These are phyloP conservation scores for Aspergillus fumigatiaffinis DNA, from an alignment of 2,329 filamentous ascomycete genomes.

Conservation along the genomic window DNA sequence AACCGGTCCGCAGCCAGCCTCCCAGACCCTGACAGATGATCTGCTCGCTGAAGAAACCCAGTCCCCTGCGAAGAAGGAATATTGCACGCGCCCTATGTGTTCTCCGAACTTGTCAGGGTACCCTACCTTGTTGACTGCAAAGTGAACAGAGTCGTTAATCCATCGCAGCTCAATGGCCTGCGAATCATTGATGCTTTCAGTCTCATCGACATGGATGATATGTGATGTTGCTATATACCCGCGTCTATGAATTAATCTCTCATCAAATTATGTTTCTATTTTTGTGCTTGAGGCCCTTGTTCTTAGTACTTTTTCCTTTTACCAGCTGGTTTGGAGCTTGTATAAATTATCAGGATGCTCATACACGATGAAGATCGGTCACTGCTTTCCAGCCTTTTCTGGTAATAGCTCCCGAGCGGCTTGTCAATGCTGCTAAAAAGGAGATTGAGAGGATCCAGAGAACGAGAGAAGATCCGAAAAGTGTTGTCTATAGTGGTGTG, in stretches of 20 bases:
- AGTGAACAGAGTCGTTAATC: no score
- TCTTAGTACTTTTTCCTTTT: constrained; percentile 9
- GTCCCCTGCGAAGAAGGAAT: not conserved
- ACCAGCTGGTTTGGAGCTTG: constrained; percentile 1
- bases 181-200: not conserved
- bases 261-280: constrained; percentile 6
- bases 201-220: constrained; percentile 6
- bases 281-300: constrained; percentile 1
- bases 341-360: not conserved
- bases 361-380: not conserved
- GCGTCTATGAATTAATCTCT: constrained; percentile 4
- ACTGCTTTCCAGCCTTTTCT: not conserved
- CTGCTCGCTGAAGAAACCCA: not conserved
- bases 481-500: not conserved
- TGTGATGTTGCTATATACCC: constrained; percentile 21
- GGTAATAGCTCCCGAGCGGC: not conserved
- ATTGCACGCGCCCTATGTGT: not conserved
- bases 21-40: not conserved
- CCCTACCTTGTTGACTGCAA: not conserved
- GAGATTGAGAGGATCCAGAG: not conserved
- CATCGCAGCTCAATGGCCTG: no score
- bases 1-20: not conserved
- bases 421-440: not conserved
- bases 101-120: not conserved
- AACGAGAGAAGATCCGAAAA: not conserved